These are phyloP conservation scores for Solanum bulbocastanum DNA, from an alignment of 257 asterid genomes.

Conservation along the genomic window DNA sequence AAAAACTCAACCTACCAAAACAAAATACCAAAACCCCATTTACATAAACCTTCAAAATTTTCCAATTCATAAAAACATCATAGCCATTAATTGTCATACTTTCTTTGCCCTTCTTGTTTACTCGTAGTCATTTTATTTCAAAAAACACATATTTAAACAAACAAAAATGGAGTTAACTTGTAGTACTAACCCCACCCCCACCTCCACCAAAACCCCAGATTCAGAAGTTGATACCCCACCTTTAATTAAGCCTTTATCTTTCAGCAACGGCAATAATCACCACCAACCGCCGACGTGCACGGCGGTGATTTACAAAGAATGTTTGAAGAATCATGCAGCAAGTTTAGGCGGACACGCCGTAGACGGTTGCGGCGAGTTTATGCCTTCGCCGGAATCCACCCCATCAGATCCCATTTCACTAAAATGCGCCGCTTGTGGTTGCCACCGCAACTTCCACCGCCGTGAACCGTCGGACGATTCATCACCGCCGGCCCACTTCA, in stretches of 20 bases:
- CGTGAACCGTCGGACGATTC: slow-evolving; percentile 1
- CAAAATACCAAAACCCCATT: background rate
- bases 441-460: slow-evolving; percentile 27
- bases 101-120: background rate
- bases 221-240: slow-evolving; percentile 12
- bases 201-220: slow-evolving; percentile 6
- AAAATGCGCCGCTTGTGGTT: slow-evolving; percentile 17
- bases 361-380: slow-evolving; percentile 23
- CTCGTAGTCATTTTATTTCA: background rate
- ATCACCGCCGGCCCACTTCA: slow-evolving; percentile 1
- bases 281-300: background rate
- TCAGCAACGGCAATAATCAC: background rate
- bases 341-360: slow-evolving; percentile 16
- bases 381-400: slow-evolving; percentile 3
- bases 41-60: slow-evolving; percentile 10
- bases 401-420: slow-evolving; percentile 6
- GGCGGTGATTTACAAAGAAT: slow-evolving; percentile 2
- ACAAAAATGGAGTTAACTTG: slow-evolving; percentile 7
- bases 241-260: background rate
- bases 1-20: background rate
- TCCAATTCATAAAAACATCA: slow-evolving; percentile 15
- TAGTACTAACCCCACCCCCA: background rate
- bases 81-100: slow-evolving; percentile 1
- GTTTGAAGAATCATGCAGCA: slow-evolving; percentile 22
- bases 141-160: background rate